A percentile compares a stretch with the other conserved stretches of the same genome.
Conservation (phyloP, 352 stramenopile genomes). For the Globisporangium abappressorium region DNA sequence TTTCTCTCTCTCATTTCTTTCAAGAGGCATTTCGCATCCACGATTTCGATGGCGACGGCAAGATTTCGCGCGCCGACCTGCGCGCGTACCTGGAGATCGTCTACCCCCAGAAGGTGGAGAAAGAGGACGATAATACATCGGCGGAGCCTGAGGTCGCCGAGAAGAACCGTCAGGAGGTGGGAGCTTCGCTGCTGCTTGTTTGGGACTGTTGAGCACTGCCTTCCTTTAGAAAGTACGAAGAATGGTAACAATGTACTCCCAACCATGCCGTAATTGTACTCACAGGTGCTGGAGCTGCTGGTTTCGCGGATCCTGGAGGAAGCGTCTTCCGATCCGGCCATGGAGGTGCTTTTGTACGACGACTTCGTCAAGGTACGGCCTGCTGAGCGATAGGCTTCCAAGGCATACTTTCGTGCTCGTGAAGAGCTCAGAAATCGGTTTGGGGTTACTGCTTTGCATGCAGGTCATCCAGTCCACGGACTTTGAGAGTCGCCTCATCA, state of each 20-base stretch:
- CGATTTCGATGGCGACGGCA: slow-evolving; percentile 69
- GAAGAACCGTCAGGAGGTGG: slow-evolving; percentile 29
- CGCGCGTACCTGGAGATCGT: slow-evolving; percentile 40
- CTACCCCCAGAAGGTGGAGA: slow-evolving; percentile 31
- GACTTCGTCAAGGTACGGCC: slow-evolving; percentile 53
- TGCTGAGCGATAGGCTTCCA: not conserved
- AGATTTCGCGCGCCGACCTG: slow-evolving; percentile 59
- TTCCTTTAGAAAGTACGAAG: too few species aligned
- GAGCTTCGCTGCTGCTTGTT: slow-evolving; percentile 6
- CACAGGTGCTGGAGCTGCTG: slow-evolving; percentile 38
- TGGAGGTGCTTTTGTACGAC: slow-evolving; percentile 50
- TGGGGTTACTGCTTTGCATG: not conserved
- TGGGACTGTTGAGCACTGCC: not conserved
- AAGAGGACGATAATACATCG: slow-evolving; percentile 13
- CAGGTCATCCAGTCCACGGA: slow-evolving; percentile 58
- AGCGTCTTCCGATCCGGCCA: slow-evolving; percentile 39
- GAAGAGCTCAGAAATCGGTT: not conserved
- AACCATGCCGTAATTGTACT: too few species aligned
- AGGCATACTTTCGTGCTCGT: not conserved
- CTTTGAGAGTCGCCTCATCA: slow-evolving; percentile 55
- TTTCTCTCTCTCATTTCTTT: not conserved
- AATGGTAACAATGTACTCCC: too few species aligned
- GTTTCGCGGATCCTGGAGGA: slow-evolving; percentile 52
- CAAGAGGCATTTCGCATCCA: slow-evolving; percentile 66
- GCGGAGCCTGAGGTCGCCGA: slow-evolving; percentile 8